Percentiles rank a stretch among this genome's conserved stretches.
Evolutionary conservation across 2,329 filamentous ascomycete genomes (phyloP).

Genomic region (Capronia americana): DNA sequence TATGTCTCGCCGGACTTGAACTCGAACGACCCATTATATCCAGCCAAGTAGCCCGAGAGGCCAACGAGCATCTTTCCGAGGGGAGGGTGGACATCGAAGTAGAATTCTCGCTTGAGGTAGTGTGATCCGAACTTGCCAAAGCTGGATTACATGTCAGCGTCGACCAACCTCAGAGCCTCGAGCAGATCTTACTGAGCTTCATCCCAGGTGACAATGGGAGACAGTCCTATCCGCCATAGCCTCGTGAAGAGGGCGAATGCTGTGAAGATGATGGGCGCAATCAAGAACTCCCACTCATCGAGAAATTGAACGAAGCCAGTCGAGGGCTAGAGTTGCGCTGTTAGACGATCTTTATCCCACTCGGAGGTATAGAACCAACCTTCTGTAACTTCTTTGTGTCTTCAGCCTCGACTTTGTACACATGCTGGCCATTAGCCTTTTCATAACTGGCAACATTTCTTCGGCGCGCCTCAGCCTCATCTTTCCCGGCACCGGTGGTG

Average conservation of each 20-base stretch:
- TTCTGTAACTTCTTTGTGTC: constrained; percentile 47
- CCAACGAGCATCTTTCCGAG: constrained; percentile 98
- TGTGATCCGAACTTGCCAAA: constrained; percentile 91
- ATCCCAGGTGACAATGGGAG: constrained; percentile 76
- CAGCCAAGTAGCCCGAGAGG: constrained; percentile 91
- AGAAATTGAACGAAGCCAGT: constrained; percentile 48
- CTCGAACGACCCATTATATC: constrained; percentile 98
- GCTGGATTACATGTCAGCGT: constrained; percentile 40
- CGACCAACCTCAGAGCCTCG: background rate
- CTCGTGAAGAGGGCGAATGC: constrained; percentile 69
- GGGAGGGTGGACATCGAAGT: constrained; percentile 96
- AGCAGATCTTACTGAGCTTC: constrained; percentile 69
- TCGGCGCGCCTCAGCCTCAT: constrained; percentile 49
- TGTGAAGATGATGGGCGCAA: constrained; percentile 69
- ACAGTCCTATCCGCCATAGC: constrained; percentile 71
- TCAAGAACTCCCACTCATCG: constrained; percentile 67
- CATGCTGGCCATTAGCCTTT: constrained; percentile 40
- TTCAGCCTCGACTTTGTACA: constrained; percentile 42
- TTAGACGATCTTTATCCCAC: background rate
- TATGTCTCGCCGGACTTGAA: constrained; percentile 99
- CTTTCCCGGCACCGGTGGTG: constrained; percentile 42
- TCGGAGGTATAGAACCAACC: constrained; percentile 40
- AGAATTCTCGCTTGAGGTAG: constrained; percentile 99
- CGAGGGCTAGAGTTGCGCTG: constrained; percentile 40
- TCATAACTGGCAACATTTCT: constrained; percentile 50